phyloP scores from a whole-genome alignment of 1,139 yeast genomes.

The Diutina scorzettiae region DNA sequence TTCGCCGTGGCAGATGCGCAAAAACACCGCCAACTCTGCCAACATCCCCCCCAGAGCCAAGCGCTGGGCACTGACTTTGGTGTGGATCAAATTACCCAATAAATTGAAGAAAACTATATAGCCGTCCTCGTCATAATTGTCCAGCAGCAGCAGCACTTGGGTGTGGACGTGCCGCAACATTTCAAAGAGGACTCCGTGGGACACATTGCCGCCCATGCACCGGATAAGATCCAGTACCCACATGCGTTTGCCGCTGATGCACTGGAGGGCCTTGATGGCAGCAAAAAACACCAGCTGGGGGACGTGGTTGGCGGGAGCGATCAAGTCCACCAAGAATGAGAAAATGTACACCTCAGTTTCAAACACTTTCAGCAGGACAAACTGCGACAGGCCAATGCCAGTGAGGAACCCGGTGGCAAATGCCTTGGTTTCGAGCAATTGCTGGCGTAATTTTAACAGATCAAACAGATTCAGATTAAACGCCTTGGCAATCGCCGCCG shows the following conservation, averaged over 20 bases:
- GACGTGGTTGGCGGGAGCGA: constrained; percentile 42
- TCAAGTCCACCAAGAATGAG: constrained; percentile 56
- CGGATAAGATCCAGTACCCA: constrained; percentile 73
- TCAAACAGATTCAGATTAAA: constrained; percentile 49
- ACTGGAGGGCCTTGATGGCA: constrained; percentile 60
- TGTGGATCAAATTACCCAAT: constrained; percentile 45
- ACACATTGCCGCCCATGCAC: constrained; percentile 82
- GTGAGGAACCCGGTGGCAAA: constrained; percentile 48
- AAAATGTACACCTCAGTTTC: constrained; percentile 69
- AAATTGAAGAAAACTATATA: constrained; percentile 45
- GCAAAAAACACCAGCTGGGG: constrained; percentile 42
- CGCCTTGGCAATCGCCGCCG: constrained; percentile 59
- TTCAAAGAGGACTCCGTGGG: constrained; percentile 74
- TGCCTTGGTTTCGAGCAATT: constrained; percentile 53
- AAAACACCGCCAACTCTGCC: constrained; percentile 50
- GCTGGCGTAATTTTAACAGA: constrained; percentile 42
- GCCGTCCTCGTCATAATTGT: constrained; percentile 30
- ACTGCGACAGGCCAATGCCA: constrained; percentile 39
- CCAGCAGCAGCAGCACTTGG: constrained; percentile 26
- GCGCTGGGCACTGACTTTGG: constrained; percentile 35
- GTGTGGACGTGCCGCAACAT: constrained; percentile 51
- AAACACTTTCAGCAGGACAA: constrained; percentile 52
- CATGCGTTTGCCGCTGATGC: constrained; percentile 53
- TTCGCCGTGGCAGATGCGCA: constrained; percentile 32
- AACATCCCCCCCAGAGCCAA: constrained; percentile 61